Conservation (phyloP, 495 filamentous ascomycete genomes). For the Penicillium riverlandense region DNA sequence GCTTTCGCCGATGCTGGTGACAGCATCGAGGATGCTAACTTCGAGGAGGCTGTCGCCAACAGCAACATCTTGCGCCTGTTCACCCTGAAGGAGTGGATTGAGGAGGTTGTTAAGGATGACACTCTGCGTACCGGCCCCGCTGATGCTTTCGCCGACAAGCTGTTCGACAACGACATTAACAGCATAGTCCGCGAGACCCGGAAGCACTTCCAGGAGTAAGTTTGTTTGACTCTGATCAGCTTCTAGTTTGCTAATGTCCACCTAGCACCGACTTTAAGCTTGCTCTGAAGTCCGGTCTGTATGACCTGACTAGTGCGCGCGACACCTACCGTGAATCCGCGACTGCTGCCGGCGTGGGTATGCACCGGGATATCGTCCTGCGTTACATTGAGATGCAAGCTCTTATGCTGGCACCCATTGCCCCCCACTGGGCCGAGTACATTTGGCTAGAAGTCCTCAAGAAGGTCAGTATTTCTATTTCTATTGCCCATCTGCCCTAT, state of each 20-base stretch:
- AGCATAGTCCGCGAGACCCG: conserved; percentile 66
- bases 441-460: conserved; percentile 85
- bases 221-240: background rate
- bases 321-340: conserved; percentile 86
- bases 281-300: conserved; percentile 82
- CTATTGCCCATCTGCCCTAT: background rate
- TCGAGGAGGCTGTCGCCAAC: conserved; percentile 91
- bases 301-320: conserved; percentile 78
- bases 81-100: conserved; percentile 86
- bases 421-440: conserved; percentile 93
- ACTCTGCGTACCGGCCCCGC: conserved; percentile 65
- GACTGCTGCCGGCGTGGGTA: conserved; percentile 63
- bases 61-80: conserved; percentile 80
- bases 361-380: conserved; percentile 70
- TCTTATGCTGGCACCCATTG: conserved; percentile 67
- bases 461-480: conserved; percentile 40
- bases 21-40: conserved; percentile 92
- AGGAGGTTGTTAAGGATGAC: conserved; percentile 68
- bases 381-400: conserved; percentile 86
- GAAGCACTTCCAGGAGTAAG: conserved; percentile 66
- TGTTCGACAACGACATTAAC: conserved; percentile 95
- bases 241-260: conserved; percentile 21
- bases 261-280: conserved; percentile 73
- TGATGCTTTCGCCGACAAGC: conserved; percentile 73
- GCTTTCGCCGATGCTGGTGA: conserved; percentile 93